Evolutionary conservation across 1,139 yeast species (phyloP), one percentile per base, ranked within the genome.

Genomic region (Hemisphaericaspora xylofermentans): DNA sequence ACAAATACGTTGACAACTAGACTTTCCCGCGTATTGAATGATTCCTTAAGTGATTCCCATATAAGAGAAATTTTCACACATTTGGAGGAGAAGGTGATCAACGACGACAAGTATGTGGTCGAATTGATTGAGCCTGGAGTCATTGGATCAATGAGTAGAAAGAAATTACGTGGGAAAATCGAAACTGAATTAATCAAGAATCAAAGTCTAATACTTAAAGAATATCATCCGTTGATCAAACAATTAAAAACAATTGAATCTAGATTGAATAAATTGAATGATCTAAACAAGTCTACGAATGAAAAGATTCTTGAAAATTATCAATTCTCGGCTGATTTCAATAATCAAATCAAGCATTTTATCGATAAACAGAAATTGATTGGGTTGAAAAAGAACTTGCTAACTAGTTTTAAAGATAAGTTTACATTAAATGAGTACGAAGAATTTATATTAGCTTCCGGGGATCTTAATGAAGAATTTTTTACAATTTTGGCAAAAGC

Each of bases 371-470:
- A 76, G 46, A 63, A 66, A 17, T 48, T 66, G 22, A 51, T 82
- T 4, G 58, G 61, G 17, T 55, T 82, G 40, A 82, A 86, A 52
- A 81, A 79, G 54, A 64, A 68, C 19, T 54, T 87, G 4, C 65
- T 87, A 44, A 59, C 65, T 1, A 78, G 79, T 16, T 84, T 88
- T 55, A 79, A 81, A 48, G 68, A 72, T 4, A 77, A 79, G 43
- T 88, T 87, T 57, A 79, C 91, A 0, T 60, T 93, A 35, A 77
- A 76, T 35, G 93, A 84, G 47, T 76, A 80, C 43, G 97, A 93
- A 51, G 84, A 81, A 44, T 84, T 73, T 54, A 62, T 73, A 9
- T 60, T 84, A 34, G 57, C 61, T 17, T 71, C 58, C 45, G 60
- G 74, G 41, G 66, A 66, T 44, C 50, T 72, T 55, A 76, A 78